Conservation (phyloP, 108 stramenopile species). For the Pinguiococcus pyrenoidosus region DNA sequence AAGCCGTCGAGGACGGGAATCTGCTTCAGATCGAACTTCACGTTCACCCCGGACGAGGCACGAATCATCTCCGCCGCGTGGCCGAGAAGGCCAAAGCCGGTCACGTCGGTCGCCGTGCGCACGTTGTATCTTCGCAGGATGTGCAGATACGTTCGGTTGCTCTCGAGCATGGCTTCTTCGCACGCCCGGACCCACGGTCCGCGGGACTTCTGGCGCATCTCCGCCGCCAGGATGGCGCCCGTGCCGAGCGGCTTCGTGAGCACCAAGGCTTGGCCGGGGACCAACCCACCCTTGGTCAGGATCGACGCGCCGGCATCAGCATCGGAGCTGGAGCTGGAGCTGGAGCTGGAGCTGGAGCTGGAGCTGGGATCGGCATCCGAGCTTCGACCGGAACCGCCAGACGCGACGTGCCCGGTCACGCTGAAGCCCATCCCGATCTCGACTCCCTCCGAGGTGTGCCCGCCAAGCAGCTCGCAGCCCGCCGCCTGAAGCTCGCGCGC, state of each 20-base stretch:
- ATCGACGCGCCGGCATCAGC: background rate
- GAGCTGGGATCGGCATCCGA: too few relatives aligned
- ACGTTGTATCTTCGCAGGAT: constrained; percentile 7
- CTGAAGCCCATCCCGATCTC: constrained; percentile 45
- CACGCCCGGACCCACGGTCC: constrained; percentile 15
- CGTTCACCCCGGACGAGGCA: constrained; percentile 7
- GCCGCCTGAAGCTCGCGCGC: constrained; percentile 27
- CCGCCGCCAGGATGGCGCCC: constrained; percentile 50
- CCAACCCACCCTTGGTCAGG: constrained; percentile 33
- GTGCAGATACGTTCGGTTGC: background rate
- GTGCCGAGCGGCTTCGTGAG: constrained; percentile 51
- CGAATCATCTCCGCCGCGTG: constrained; percentile 49
- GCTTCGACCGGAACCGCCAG: background rate
- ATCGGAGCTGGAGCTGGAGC: too few relatives aligned
- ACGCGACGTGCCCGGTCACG: constrained; percentile 29
- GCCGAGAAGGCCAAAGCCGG: constrained; percentile 52
- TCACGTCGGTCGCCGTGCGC: constrained; percentile 45
- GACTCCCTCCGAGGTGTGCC: constrained; percentile 52
- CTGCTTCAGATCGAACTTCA: constrained; percentile 12
- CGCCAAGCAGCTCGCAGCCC: constrained; percentile 43
- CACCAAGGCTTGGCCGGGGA: constrained; percentile 33
- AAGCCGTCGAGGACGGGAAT: constrained; percentile 34
- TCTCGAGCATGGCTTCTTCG: constrained; percentile 11
- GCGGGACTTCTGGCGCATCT: constrained; percentile 36
- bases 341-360: too few relatives aligned